phyloP scores from a whole-genome alignment of 306 rosid species.

The Prunus mongolica region DNA sequence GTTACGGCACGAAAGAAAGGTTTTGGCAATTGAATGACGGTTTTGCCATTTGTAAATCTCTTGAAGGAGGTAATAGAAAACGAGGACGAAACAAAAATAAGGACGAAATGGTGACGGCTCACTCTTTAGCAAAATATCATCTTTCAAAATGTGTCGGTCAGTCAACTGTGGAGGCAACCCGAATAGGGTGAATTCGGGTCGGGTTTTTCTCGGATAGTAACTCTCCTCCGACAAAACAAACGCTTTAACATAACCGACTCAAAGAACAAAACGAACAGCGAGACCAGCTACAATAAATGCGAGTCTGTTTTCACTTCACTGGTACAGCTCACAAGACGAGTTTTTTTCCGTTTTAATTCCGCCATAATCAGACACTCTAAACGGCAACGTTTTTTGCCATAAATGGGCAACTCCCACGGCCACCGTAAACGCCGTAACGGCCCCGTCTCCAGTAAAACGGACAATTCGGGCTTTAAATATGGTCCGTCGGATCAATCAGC shows the following conservation, averaged over 20 bases:
- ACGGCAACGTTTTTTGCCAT: conserved; percentile 13
- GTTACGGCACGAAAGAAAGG: too few species aligned
- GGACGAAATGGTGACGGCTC: too few species aligned
- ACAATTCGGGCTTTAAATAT: conserved; percentile 31
- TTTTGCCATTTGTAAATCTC: too few species aligned
- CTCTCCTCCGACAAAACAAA: not conserved
- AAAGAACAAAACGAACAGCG: not conserved
- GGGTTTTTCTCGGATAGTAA: not conserved
- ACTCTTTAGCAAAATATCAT: too few species aligned
- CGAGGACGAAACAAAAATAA: too few species aligned
- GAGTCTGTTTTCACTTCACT: not conserved
- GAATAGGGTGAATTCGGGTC: too few species aligned
- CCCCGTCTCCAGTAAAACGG: conserved; percentile 19
- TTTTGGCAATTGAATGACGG: too few species aligned
- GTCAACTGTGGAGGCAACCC: too few species aligned
- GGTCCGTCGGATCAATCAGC: conserved; percentile 4
- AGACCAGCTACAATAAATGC: not conserved
- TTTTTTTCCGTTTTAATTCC: conserved; percentile 13
- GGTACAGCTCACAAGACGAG: not conserved
- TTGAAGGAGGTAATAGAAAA: too few species aligned
- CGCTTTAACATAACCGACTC: not conserved
- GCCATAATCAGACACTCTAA: conserved; percentile 1
- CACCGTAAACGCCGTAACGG: conserved; percentile 36
- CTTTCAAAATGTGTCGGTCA: too few species aligned
- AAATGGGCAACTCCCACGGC: conserved; percentile 65